Conservation (phyloP, 2,329 filamentous ascomycete genomes). For the Coniella lustricola region DNA sequence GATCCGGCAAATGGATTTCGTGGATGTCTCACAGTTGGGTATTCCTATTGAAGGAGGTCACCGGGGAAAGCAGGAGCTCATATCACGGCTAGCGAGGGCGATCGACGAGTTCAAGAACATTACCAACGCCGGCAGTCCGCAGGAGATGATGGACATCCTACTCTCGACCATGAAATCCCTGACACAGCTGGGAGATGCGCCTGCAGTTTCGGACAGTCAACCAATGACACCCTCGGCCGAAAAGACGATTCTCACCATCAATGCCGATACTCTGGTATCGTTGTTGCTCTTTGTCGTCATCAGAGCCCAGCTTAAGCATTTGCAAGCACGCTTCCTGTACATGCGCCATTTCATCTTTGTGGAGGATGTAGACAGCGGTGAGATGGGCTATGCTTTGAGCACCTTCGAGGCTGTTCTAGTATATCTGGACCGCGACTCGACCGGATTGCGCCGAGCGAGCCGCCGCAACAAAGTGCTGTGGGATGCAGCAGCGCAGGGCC, state of each 20-base stretch:
- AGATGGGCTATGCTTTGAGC: constrained; percentile 91
- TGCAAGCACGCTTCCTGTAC: constrained; percentile 85
- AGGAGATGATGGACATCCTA: constrained; percentile 81
- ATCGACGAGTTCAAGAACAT: constrained; percentile 89
- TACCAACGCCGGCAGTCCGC: constrained; percentile 66
- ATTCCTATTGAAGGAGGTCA: constrained; percentile 75
- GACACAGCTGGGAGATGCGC: constrained; percentile 55
- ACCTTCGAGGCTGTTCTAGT: constrained; percentile 91
- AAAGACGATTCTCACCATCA: constrained; percentile 53
- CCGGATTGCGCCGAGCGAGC: constrained; percentile 75
- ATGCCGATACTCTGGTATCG: constrained; percentile 90
- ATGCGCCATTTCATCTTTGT: constrained; percentile 98
- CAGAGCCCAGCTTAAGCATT: constrained; percentile 74
- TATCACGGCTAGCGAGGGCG: constrained; percentile 66
- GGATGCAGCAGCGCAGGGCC: constrained; percentile 76
- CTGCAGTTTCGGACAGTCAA: constrained; percentile 29
- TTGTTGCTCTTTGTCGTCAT: constrained; percentile 89
- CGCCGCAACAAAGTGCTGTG: constrained; percentile 79
- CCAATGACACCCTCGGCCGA: constrained; percentile 34
- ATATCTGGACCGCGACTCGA: constrained; percentile 78
- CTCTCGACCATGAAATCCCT: constrained; percentile 77
- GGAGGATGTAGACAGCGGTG: constrained; percentile 92
- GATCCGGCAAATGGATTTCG: constrained; percentile 85
- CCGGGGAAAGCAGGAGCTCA: constrained; percentile 73
- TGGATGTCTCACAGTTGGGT: constrained; percentile 92